Evolutionary conservation across 306 rosid species (phyloP).

Genomic region (Cicer arietinum): DNA sequence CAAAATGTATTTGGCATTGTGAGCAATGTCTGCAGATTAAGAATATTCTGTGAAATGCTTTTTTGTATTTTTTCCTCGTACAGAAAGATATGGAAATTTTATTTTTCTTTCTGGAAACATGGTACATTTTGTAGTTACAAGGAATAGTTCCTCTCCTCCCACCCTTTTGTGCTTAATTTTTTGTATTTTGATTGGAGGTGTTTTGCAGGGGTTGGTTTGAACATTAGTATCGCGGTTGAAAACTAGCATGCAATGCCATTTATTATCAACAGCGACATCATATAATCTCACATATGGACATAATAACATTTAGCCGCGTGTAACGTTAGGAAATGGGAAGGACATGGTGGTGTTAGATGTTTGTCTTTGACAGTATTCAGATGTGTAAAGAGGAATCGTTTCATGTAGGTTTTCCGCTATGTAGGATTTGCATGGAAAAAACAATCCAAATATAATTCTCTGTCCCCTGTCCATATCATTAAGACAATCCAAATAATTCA

Average conservation of each 20-base stretch:
- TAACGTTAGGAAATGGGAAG: neutral
- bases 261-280: neutral
- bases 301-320: neutral
- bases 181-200: neutral
- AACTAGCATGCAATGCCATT: neutral
- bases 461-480: neutral
- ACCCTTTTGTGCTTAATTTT: neutral
- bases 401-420: too few relatives aligned
- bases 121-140: neutral
- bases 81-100: slow-evolving; percentile 34
- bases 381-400: too few relatives aligned
- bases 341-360: neutral
- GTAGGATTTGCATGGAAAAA: too few relatives aligned
- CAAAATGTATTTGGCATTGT: slow-evolving; percentile 54
- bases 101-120: slow-evolving; percentile 22
- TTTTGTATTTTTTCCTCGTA: slow-evolving; percentile 41
- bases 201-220: neutral
- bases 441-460: too few relatives aligned
- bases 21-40: slow-evolving; percentile 59
- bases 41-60: slow-evolving; percentile 63
- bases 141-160: neutral
- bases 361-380: neutral
- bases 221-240: neutral
- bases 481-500: too few relatives aligned
- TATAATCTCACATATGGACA: neutral